These are phyloP conservation scores for Didymella glomerata DNA, from an alignment of 2,329 filamentous ascomycete species.

Conservation along the genomic window DNA sequence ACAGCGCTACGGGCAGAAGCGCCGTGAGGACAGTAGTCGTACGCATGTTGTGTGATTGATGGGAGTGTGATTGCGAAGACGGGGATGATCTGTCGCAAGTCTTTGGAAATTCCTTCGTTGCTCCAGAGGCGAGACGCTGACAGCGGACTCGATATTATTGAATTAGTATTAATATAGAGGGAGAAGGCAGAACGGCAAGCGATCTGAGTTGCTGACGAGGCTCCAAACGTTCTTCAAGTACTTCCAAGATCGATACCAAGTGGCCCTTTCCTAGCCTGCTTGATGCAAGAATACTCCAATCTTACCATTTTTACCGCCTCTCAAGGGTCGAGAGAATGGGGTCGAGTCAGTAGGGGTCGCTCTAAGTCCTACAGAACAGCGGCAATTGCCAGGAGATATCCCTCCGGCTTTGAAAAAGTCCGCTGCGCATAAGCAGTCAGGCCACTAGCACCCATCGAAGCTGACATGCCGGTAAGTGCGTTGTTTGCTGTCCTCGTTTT, in stretches of 20 bases:
- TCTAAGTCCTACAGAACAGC: neutral
- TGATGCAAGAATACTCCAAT: neutral
- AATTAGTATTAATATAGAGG: neutral
- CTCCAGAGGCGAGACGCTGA: neutral
- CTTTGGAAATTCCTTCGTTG: neutral
- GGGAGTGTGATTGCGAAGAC: neutral
- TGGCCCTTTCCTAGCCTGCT: neutral
- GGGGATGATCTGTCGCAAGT: neutral
- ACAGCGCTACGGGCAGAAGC: neutral
- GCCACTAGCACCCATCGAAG: neutral
- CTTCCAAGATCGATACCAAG: neutral
- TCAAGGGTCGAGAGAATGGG: neutral
- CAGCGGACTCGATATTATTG: neutral
- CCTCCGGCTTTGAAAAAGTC: neutral
- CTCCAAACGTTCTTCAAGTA: neutral
- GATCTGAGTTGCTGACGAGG: neutral
- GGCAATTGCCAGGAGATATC: neutral
- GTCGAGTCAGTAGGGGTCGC: neutral
- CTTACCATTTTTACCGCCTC: neutral
- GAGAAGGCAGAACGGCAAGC: neutral
- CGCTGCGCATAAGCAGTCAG: neutral
- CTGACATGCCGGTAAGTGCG: neutral
- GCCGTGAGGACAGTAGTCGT: neutral
- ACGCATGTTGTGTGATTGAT: neutral
- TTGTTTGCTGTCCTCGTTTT: neutral